Conservation (phyloP, 441 rosid genomes). For the Arabidopsis hybrid region DNA sequence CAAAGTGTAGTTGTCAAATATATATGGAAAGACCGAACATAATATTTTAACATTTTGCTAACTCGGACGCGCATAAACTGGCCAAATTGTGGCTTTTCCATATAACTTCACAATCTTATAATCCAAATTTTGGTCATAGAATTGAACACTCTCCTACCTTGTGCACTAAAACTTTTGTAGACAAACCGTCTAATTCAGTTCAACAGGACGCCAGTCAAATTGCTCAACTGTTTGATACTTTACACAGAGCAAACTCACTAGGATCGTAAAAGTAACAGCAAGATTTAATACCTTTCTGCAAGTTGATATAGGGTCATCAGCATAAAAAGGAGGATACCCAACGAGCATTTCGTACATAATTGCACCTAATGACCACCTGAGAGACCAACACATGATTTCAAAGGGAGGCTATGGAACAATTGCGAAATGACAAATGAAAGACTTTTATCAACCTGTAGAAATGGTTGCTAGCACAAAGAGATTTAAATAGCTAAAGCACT, state of each 20-base stretch:
- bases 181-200: slow-evolving; percentile 1
- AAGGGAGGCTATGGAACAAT: background rate
- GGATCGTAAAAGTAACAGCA: slow-evolving; percentile 27
- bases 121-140: background rate
- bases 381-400: slow-evolving; percentile 27
- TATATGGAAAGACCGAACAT: background rate
- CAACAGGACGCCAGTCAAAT: slow-evolving; percentile 19
- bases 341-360: slow-evolving; percentile 98
- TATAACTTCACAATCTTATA: background rate
- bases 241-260: slow-evolving; percentile 8
- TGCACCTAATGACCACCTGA: slow-evolving; percentile 99
- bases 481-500: slow-evolving; percentile 1
- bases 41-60: slow-evolving; percentile 19
- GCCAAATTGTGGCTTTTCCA: slow-evolving; percentile 1
- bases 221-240: slow-evolving; percentile 5
- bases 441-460: slow-evolving; percentile 21
- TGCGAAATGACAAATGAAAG: background rate
- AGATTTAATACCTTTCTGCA: slow-evolving; percentile 79
- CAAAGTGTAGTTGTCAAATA: slow-evolving; percentile 12
- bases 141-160: background rate
- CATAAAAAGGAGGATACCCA: slow-evolving; percentile 97
- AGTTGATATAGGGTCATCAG: slow-evolving; percentile 91
- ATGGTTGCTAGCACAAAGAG: slow-evolving; percentile 18
- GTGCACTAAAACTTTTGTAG: background rate
- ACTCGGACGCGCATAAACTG: slow-evolving; percentile 10